Evolutionary conservation across 1,284 basidiomycete genomes (phyloP), one percentile per base, ranked within the genome.

Genomic region (Ustilago hordei): DNA sequence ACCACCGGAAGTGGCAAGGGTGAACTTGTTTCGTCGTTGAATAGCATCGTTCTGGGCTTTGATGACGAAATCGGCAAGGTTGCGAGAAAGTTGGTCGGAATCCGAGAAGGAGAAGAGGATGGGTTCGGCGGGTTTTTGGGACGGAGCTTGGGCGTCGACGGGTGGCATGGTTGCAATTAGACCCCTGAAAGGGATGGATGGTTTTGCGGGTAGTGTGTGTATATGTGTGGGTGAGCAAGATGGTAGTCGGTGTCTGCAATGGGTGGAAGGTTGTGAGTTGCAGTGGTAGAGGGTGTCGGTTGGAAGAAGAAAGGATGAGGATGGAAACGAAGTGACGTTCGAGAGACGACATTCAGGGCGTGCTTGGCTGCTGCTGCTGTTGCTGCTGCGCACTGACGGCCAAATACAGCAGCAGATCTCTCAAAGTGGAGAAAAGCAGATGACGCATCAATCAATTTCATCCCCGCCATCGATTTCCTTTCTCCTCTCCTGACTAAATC

Each of bases 1-100:
- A 2, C 96, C 96, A 28, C 96, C 96, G 1, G 95, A 97, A 80
- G 98, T 88, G 67, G 97, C 96, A 82, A 99, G 86, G 62, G 94
- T 93, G 89, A 99, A 99, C 79, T 90, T 91, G 84, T 92, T 92
- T 86, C 94, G 92, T 87, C 93, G 93, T 83, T 91, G 90, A 84
- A 98, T 89, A 34, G 96, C 91, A 55, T 97, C 94, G 78, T 91
- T 92, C 89, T 98, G 96, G 0, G 93, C 93, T 78, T 93, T 93
- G 83, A 94, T 82, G 64, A 98, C 90, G 85, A 96, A 98, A 58
- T 90, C 87, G 9, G 95, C 93, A 69, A 99, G 91, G 0, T 90
- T 89, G 43, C 80, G 75, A n/a, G 86, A 85, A 23, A 88, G 81
- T 34, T 81, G 75, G 69, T 90, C 88, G 63, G 90, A 87, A 5